Evolutionary conservation across 2,329 filamentous ascomycete genomes (phyloP), one percentile per base, ranked within the genome.

Genomic region (Alternaria incomplexa): DNA sequence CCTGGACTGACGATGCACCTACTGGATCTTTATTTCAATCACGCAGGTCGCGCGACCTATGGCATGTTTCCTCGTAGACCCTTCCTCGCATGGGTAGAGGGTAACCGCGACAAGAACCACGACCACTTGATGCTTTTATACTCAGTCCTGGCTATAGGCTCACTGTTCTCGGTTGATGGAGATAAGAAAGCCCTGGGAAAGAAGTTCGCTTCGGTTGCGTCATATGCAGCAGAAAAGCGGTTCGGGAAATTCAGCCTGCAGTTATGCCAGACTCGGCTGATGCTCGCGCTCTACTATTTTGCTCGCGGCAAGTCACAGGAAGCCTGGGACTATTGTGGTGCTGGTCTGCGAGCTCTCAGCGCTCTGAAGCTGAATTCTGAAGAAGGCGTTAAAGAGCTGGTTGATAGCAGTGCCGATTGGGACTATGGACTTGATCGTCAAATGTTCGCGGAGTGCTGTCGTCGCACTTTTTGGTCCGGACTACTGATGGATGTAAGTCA

Each of bases 381-480:
- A 73, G 72, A 84, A 56, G 83, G 84, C 8, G 75, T 84, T 9
- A 74, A 70, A 40, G 73, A 78, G 32, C 60, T 78, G n/a, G 68
- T 70, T 11, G 77, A 86, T 79, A 84, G 85, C 53, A 79, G 79
- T 13, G 72, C 79, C n/a, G 71, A 73, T 0, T 85, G 83, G 56
- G 87, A 88, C 5, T 89, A 88, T 71, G 86, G 84, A 20, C 82
- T 91, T 66, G 86, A 85, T 68, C 84, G 83, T 61, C 78, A 79
- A 53, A 87, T 86, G 28, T 86, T 89, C 68, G 85, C 86, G 23
- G 91, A 93, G 78, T 90, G 89, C 69, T 85, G 88, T 63, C 85
- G 90, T 66, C 84, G 91, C 59, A 92, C 90, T 0, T 90, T 92
- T 72, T 93, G 90, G 90, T 87, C 88, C 26, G 85, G 88, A 55